Evolutionary conservation across 2,329 filamentous ascomycete genomes (phyloP).

Genomic region (Ophiostoma australiae): DNA sequence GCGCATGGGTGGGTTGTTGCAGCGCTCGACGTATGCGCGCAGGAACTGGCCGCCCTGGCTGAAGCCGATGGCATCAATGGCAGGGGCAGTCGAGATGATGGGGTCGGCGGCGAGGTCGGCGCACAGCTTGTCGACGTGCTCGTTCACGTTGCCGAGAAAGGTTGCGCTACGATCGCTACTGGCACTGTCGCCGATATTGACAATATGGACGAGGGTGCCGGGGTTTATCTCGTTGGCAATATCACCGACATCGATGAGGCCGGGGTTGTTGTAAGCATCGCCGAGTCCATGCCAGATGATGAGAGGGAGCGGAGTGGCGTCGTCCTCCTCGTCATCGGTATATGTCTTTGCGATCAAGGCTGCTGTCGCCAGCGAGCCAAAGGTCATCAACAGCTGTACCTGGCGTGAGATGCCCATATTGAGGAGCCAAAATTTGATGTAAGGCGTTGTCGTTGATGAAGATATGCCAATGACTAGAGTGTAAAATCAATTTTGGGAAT

Average conservation of each 20-base stretch:
- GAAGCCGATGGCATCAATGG: slow-evolving; percentile 88
- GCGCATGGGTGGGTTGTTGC: slow-evolving; percentile 68
- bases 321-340: slow-evolving; percentile 34
- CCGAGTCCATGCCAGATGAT: slow-evolving; percentile 88
- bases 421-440: neutral
- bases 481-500: neutral
- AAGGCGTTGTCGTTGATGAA: neutral
- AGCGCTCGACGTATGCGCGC: slow-evolving; percentile 83
- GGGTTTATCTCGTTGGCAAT: slow-evolving; percentile 70
- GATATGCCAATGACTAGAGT: neutral
- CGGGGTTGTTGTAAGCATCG: slow-evolving; percentile 71
- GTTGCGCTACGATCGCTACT: slow-evolving; percentile 71
- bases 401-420: slow-evolving; percentile 32
- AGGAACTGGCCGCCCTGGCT: slow-evolving; percentile 95
- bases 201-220: slow-evolving; percentile 76
- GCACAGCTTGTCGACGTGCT: slow-evolving; percentile 74
- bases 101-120: slow-evolving; percentile 67
- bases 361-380: slow-evolving; percentile 35
- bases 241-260: slow-evolving; percentile 64
- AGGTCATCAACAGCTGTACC: slow-evolving; percentile 31
- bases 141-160: slow-evolving; percentile 85
- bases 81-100: slow-evolving; percentile 74
- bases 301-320: slow-evolving; percentile 73
- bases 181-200: slow-evolving; percentile 64
- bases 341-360: slow-evolving; percentile 31